phyloP scores from a whole-genome alignment of 208 protist genomes.

The Acanthamoeba triangularis region DNA sequence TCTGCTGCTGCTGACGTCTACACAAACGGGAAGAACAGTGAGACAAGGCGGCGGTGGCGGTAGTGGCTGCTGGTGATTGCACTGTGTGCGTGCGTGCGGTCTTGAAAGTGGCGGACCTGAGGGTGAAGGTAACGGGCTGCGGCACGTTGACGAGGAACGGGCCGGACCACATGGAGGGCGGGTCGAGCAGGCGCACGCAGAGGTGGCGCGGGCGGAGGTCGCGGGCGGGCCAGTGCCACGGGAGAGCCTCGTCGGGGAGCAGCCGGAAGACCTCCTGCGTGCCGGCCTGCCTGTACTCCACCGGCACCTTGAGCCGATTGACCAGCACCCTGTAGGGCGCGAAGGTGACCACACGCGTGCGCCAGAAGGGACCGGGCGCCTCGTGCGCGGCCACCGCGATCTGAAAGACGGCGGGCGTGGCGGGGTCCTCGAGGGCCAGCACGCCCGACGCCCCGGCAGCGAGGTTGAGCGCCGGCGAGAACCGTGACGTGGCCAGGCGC shows the following conservation, averaged over 20 bases:
- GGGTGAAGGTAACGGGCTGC: background rate
- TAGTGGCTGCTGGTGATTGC: background rate
- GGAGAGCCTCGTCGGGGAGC: background rate
- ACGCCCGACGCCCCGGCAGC: background rate
- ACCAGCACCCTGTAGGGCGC: slow-evolving; percentile 6
- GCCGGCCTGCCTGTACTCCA: slow-evolving; percentile 15
- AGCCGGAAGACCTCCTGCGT: background rate
- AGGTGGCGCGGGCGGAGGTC: background rate
- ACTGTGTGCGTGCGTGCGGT: background rate
- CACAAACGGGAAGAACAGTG: background rate
- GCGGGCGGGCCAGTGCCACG: slow-evolving; percentile 29
- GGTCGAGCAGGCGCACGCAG: background rate
- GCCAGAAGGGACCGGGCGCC: slow-evolving; percentile 18
- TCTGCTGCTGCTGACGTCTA: background rate
- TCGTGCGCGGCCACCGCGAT: background rate
- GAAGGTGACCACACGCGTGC: slow-evolving; percentile 35
- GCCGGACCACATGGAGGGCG: slow-evolving; percentile 10
- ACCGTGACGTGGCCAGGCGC: background rate
- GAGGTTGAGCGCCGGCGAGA: slow-evolving; percentile 2
- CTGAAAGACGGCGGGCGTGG: background rate
- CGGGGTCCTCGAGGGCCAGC: background rate
- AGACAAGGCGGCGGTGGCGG: background rate
- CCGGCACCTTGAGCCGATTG: background rate
- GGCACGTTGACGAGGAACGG: slow-evolving; percentile 21
- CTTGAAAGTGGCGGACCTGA: no score